Conservation (phyloP, 2,329 filamentous ascomycete genomes). For the Coleophoma cylindrospora region DNA sequence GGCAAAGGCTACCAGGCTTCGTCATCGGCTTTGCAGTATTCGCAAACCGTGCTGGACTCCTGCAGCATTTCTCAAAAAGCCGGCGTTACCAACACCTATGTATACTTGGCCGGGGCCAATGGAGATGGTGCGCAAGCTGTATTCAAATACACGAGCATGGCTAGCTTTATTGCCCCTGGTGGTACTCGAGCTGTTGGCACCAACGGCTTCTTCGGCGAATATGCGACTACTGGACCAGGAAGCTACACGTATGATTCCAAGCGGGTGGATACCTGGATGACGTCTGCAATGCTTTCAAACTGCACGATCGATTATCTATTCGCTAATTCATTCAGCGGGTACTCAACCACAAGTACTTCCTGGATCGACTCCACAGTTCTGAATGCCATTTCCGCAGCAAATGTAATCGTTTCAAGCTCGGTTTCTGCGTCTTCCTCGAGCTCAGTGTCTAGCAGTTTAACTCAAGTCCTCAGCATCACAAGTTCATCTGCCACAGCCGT, state of each 20-base stretch:
- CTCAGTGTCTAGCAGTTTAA: slow-evolving; percentile 5
- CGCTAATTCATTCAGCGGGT: slow-evolving; percentile 27
- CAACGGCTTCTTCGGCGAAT: slow-evolving; percentile 34
- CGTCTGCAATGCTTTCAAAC: slow-evolving; percentile 27
- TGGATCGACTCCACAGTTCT: slow-evolving; percentile 34
- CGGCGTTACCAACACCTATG: slow-evolving; percentile 29
- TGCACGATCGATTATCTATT: slow-evolving; percentile 23
- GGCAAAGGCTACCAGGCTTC: slow-evolving; percentile 26
- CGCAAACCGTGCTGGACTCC: slow-evolving; percentile 35
- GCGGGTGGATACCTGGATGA: slow-evolving; percentile 24
- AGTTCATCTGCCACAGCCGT: slow-evolving; percentile 5
- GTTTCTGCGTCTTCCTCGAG: slow-evolving; percentile 3
- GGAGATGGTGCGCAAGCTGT: slow-evolving; percentile 33
- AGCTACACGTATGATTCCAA: slow-evolving; percentile 31
- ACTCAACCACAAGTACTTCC: slow-evolving; percentile 24
- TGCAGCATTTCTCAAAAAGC: slow-evolving; percentile 29
- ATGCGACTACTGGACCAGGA: slow-evolving; percentile 31
- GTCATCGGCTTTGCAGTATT: slow-evolving; percentile 22
- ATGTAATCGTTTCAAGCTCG: slow-evolving; percentile 8
- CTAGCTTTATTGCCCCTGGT: slow-evolving; percentile 29
- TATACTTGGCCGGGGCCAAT: slow-evolving; percentile 37
- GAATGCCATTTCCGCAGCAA: slow-evolving; percentile 25
- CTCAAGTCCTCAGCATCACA: slow-evolving; percentile 1
- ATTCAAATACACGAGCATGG: slow-evolving; percentile 33
- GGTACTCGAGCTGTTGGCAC: slow-evolving; percentile 29